Base-by-base conservation (phyloP, 2,329 filamentous ascomycete genomes). In the Ophiostoma angusticollis region DNA sequence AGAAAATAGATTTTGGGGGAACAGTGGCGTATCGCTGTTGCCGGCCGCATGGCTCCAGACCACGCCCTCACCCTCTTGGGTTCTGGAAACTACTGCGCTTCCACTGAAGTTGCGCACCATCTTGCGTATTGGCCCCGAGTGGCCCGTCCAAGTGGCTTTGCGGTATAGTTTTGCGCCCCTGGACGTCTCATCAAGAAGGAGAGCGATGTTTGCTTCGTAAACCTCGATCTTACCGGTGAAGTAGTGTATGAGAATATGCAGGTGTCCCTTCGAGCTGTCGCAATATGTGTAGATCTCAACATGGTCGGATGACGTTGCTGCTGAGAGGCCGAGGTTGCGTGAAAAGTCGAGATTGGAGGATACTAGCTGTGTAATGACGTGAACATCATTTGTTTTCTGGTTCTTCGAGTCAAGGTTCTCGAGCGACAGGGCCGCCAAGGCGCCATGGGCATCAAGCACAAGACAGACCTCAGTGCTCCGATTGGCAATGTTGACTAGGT, bases 371-470 rank as follows among this genome's bases (percentile, higher is more conserved):
- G 84, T 77, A 49, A 95, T 78, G 52, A 85, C 91, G 63, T 91
- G 93, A n/a, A 89, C 73, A 45, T 78, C 76, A 21, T 75, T 68
- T 4, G 71, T 67, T 43, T 73, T 74, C 48, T 73, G 74, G 23
- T 68, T 64, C 52, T 79, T 84, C 50, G 74, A 78, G 25, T 81
- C 80, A 16, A 93, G 72, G 52, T 89, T 87, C 56, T 96, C 87
- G 40, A 98, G 62, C 1, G 85, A 89, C 84, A 89, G 95, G 0
- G 84, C 85, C 29, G 84, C 86, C 80, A 96, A 84, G 47, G 79
- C 78, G 1, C 89, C 89, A 34, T 70, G 65, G n/a, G 79, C 78
- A 57, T 96, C 85, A 34, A 94, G 66, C 8, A 89, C 77, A 18
- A 96, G 69, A 48, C 86, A 91, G 3, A 98, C 74, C 54, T 98